A percentile compares a stretch with the other conserved stretches of the same genome.
Evolutionary conservation across 108 stramenopile species (phyloP).

Genomic region (Fragilariopsis cylindrus): DNA sequence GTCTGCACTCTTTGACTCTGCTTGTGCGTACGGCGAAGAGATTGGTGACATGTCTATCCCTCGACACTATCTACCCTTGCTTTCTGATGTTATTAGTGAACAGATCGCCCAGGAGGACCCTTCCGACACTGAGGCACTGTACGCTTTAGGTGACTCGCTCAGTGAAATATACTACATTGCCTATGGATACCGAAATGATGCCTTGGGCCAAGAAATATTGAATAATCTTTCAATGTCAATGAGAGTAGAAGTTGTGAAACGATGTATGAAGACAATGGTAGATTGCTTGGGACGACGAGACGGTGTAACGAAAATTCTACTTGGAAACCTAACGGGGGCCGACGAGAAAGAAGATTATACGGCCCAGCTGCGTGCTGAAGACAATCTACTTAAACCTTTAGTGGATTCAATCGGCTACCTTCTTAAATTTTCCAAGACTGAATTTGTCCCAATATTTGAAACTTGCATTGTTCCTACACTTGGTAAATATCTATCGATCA

Average conservation of each 20-base stretch:
- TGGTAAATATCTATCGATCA: slow-evolving; percentile 39
- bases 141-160: slow-evolving; percentile 71
- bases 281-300: slow-evolving; percentile 65
- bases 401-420: slow-evolving; percentile 83
- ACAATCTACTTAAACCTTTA: slow-evolving; percentile 65
- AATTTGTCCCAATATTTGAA: slow-evolving; percentile 64
- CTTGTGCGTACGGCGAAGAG: slow-evolving; percentile 54
- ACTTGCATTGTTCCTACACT: slow-evolving; percentile 55
- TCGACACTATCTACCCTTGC: slow-evolving; percentile 39
- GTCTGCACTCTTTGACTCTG: slow-evolving; percentile 76
- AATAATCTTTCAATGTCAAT: slow-evolving; percentile 41
- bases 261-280: slow-evolving; percentile 54
- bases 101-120: slow-evolving; percentile 65
- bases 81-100: slow-evolving; percentile 45
- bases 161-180: slow-evolving; percentile 70
- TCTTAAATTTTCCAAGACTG: slow-evolving; percentile 58
- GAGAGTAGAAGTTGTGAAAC: slow-evolving; percentile 46
- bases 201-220: slow-evolving; percentile 12
- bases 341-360: slow-evolving; percentile 69
- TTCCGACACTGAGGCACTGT: slow-evolving; percentile 64
- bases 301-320: slow-evolving; percentile 35
- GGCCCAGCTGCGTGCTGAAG: slow-evolving; percentile 45
- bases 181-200: slow-evolving; percentile 37
- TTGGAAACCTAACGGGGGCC: slow-evolving; percentile 41
- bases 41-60: slow-evolving; percentile 36